Evolutionary conservation across 2,329 filamentous ascomycete genomes (phyloP).

Genomic region (Sphaerulina vaccinii): DNA sequence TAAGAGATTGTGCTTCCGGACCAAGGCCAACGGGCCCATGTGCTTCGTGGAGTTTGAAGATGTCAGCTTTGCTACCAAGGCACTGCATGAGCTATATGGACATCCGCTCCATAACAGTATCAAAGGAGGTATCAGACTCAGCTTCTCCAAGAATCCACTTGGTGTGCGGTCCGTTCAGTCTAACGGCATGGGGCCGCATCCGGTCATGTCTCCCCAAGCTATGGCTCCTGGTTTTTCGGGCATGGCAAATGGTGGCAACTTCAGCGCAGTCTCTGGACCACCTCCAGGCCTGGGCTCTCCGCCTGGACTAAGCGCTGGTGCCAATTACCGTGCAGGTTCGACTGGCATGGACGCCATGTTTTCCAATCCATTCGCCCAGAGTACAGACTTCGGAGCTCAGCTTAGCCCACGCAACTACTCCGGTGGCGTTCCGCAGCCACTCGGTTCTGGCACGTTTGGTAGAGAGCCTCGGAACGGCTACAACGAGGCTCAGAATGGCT

Average conservation of each 20-base stretch:
- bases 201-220: constrained; percentile 51
- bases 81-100: constrained; percentile 85
- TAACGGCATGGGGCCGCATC: constrained; percentile 52
- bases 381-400: constrained; percentile 27
- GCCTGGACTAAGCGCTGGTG: constrained; percentile 44
- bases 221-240: constrained; percentile 57
- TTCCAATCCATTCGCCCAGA: constrained; percentile 30
- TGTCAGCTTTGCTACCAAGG: constrained; percentile 85
- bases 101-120: constrained; percentile 83
- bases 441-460: constrained; percentile 30
- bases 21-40: constrained; percentile 95
- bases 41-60: constrained; percentile 99
- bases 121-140: constrained; percentile 91
- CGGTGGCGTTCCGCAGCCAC: constrained; percentile 32
- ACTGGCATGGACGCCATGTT: constrained; percentile 33
- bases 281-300: constrained; percentile 78
- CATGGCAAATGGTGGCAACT: constrained; percentile 65
- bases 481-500: constrained; percentile 19
- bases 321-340: constrained; percentile 20
- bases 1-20: constrained; percentile 90
- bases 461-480: constrained; percentile 22
- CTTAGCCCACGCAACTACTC: constrained; percentile 27
- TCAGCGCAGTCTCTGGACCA: constrained; percentile 59
- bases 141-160: constrained; percentile 95
- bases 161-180: constrained; percentile 80